phyloP scores from a whole-genome alignment of 305 asterid species.

The Fraxinus sp. region DNA sequence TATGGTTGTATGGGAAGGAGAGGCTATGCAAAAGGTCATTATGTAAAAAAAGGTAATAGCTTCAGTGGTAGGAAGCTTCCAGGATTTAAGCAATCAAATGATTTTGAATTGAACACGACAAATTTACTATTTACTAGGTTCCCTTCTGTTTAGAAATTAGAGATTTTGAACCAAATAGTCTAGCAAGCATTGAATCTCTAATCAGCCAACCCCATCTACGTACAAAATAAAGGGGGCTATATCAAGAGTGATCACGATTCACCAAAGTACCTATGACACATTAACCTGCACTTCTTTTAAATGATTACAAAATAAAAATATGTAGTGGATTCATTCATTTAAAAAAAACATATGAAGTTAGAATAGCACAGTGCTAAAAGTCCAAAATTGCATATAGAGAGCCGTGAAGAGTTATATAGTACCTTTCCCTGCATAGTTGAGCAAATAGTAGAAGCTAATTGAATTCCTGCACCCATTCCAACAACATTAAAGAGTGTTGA shows the following conservation, averaged over 20 bases:
- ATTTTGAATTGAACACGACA: background rate
- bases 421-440: slow-evolving; percentile 94
- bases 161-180: background rate
- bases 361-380: background rate
- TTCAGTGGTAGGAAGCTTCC: background rate
- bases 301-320: background rate
- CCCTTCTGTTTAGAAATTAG: background rate
- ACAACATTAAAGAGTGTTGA: slow-evolving; percentile 85
- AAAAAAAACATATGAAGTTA: slow-evolving; percentile 1
- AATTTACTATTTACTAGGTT: background rate
- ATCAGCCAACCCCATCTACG: background rate
- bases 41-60: background rate
- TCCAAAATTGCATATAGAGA: slow-evolving; percentile 4
- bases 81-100: background rate
- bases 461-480: slow-evolving; percentile 90
- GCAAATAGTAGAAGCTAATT: slow-evolving; percentile 83
- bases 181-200: background rate
- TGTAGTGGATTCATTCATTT: background rate
- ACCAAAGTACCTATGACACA: background rate
- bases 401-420: slow-evolving; percentile 15
- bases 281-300: background rate
- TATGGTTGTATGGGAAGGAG: background rate
- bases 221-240: background rate
- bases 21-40: background rate
- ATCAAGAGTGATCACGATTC: background rate